These are phyloP conservation scores for Avena eriantha DNA, from an alignment of 176 grass and related monocot species.

Conservation along the genomic window DNA sequence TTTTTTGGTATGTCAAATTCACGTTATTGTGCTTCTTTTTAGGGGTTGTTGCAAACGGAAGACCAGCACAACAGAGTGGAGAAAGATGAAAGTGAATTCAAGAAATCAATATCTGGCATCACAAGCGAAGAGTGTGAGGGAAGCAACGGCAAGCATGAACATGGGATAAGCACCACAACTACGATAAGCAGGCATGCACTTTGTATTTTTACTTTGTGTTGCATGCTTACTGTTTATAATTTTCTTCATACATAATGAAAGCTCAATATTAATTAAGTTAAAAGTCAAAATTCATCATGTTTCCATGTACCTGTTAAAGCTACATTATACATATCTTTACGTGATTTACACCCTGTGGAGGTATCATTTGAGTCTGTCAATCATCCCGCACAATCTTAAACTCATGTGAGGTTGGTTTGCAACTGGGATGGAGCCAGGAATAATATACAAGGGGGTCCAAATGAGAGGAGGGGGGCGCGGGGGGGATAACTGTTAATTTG, in stretches of 20 bases:
- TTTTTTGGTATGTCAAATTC: constrained; percentile 9
- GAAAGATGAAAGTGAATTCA: constrained; percentile 34
- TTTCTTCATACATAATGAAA: constrained; percentile 46
- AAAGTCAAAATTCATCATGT: constrained; percentile 4
- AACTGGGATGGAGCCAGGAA: too few species aligned
- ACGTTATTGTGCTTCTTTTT: constrained; percentile 10
- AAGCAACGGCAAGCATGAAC: constrained; percentile 25
- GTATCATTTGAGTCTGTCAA: not conserved
- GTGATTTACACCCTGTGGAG: not conserved
- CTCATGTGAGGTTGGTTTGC: too few species aligned
- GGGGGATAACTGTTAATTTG: too few species aligned
- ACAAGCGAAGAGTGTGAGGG: constrained; percentile 22
- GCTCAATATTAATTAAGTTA: constrained; percentile 40
- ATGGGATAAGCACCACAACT: constrained; percentile 26
- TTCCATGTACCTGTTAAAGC: not conserved
- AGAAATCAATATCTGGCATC: constrained; percentile 33
- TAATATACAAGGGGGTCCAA: too few species aligned
- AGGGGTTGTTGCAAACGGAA: constrained; percentile 40
- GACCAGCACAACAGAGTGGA: constrained; percentile 5
- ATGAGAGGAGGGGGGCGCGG: too few species aligned
- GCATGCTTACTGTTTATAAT: constrained; percentile 60
- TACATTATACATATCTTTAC: constrained; percentile 3
- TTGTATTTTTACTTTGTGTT: constrained; percentile 55
- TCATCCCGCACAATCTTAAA: too few species aligned
- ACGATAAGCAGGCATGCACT: constrained; percentile 58